A percentile compares a stretch with the other conserved stretches of the same genome.
Conservation (phyloP, 2,329 filamentous ascomycete genomes). For the Xylariaceae sp. region DNA sequence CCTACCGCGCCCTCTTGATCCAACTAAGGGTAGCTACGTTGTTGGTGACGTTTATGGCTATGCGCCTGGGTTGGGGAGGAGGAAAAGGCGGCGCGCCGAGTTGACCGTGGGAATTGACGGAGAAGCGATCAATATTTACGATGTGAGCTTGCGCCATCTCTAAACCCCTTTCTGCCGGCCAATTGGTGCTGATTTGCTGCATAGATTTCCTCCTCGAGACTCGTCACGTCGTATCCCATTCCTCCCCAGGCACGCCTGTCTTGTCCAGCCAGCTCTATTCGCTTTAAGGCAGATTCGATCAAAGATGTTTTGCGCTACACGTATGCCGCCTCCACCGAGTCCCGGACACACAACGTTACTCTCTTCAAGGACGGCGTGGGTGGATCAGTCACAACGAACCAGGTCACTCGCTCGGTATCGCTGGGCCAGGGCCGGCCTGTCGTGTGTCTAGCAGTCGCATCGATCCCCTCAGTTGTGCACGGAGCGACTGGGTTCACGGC, state of each 20-base stretch:
- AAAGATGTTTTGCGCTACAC: slow-evolving; percentile 53
- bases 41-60: slow-evolving; percentile 58
- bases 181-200: not conserved
- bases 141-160: slow-evolving; percentile 34
- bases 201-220: slow-evolving; percentile 54
- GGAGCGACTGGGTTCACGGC: slow-evolving; percentile 16
- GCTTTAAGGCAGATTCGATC: slow-evolving; percentile 41
- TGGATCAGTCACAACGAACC: slow-evolving; percentile 46
- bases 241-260: slow-evolving; percentile 60
- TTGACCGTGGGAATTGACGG: slow-evolving; percentile 59
- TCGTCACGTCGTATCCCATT: slow-evolving; percentile 62
- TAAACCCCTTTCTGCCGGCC: not conserved
- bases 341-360: slow-evolving; percentile 46
- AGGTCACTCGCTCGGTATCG: slow-evolving; percentile 42
- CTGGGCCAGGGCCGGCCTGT: slow-evolving; percentile 39
- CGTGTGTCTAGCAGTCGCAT: slow-evolving; percentile 38
- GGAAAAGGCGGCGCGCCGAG: slow-evolving; percentile 55
- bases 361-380: slow-evolving; percentile 54
- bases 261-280: slow-evolving; percentile 55
- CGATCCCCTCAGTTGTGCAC: slow-evolving; percentile 26
- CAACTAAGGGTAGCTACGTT: slow-evolving; percentile 44
- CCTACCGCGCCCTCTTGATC: slow-evolving; percentile 53
- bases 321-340: slow-evolving; percentile 51
- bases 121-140: slow-evolving; percentile 60
- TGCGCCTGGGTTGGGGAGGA: slow-evolving; percentile 51